Percentiles rank a stretch among this genome's conserved stretches.
These are phyloP conservation scores for Trichoderma breve DNA, from an alignment of 2,329 filamentous ascomycete genomes.

Conservation along the genomic window DNA sequence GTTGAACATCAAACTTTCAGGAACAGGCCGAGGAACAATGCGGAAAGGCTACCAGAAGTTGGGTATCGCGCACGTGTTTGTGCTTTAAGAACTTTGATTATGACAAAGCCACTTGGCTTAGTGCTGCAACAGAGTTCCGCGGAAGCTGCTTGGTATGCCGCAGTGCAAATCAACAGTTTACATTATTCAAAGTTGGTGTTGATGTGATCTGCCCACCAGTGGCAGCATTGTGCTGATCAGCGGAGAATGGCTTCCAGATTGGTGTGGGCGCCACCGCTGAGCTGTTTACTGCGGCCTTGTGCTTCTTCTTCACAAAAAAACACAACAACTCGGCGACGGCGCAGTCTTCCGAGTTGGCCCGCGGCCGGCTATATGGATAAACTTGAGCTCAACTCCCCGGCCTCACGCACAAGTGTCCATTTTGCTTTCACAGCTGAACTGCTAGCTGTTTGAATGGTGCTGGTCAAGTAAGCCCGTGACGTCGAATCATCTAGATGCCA, in stretches of 20 bases:
- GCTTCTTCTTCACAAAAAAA: neutral
- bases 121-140: conserved; percentile 12
- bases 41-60: neutral
- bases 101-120: neutral
- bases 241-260: neutral
- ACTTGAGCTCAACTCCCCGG: neutral
- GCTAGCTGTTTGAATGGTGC: neutral
- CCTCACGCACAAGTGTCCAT: neutral
- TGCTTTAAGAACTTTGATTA: neutral
- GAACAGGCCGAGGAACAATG: conserved; percentile 16
- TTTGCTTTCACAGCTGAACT: too few species aligned
- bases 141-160: neutral
- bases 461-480: neutral
- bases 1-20: conserved; percentile 13
- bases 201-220: neutral
- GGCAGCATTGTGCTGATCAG: conserved; percentile 6
- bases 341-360: neutral
- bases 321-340: neutral
- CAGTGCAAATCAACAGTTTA: neutral
- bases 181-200: neutral
- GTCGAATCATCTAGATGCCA: neutral
- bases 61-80: neutral
- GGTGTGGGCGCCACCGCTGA: conserved; percentile 1
- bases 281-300: neutral
- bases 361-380: neutral